Percentiles rank a stretch among this genome's conserved stretches.
Conservation (phyloP, 1,284 basidiomycete genomes). For the Psilocybe mexicana region DNA sequence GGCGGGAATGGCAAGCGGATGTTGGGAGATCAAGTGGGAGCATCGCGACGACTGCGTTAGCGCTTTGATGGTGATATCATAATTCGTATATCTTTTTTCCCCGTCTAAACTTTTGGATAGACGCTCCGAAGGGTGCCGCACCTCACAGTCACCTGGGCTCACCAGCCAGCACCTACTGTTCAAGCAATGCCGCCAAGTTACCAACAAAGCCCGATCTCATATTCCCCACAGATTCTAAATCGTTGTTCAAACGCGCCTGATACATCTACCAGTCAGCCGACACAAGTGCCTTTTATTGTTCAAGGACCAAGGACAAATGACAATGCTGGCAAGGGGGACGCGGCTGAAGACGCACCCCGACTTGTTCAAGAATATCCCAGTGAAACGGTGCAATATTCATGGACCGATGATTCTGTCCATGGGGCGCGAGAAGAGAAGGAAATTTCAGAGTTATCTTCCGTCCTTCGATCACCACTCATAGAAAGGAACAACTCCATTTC, state of each 20-base stretch:
- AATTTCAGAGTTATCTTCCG: too few relatives aligned
- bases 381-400: neutral
- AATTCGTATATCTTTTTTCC: neutral
- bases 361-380: too few relatives aligned
- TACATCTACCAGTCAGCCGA: neutral
- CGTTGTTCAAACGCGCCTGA: neutral
- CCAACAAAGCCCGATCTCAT: constrained; percentile 17
- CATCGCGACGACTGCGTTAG: constrained; percentile 72
- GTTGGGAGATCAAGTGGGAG: constrained; percentile 77
- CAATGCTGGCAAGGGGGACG: too few relatives aligned
- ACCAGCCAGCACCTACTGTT: constrained; percentile 43
- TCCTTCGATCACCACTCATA: neutral
- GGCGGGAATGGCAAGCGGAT: constrained; percentile 53
- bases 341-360: too few relatives aligned
- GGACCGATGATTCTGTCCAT: neutral
- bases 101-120: constrained; percentile 34
- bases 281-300: neutral
- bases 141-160: constrained; percentile 77
- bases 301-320: too few relatives aligned
- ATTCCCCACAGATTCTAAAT: constrained; percentile 26
- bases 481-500: neutral
- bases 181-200: constrained; percentile 10
- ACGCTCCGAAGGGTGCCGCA: constrained; percentile 68
- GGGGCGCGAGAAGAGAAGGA: neutral
- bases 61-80: constrained; percentile 59